phyloP scores from a whole-genome alignment of 164 flowering plant genomes.

The Macadamia integrifolia region DNA sequence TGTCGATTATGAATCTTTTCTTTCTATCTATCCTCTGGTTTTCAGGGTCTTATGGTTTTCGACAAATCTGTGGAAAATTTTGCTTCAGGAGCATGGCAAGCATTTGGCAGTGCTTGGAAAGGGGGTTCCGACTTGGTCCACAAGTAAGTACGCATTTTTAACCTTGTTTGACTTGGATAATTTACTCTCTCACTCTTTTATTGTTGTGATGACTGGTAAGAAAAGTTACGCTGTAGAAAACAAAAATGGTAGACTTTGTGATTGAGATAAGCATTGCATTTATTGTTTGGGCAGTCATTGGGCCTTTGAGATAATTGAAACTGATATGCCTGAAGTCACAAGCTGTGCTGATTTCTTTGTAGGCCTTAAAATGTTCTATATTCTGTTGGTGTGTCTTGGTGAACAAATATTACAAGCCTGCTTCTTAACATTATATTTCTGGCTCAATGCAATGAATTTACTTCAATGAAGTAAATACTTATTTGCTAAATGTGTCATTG shows the following conservation, averaged over 20 bases:
- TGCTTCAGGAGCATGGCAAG: conserved; percentile 97
- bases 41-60: conserved; percentile 81
- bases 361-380: neutral
- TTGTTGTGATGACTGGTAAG: too few species aligned
- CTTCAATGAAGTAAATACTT: neutral
- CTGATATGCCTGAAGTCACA: neutral
- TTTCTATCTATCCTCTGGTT: neutral
- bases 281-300: neutral
- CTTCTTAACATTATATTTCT: too few species aligned
- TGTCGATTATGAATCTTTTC: neutral
- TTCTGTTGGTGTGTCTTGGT: too few species aligned
- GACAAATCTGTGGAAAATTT: conserved; percentile 86
- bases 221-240: neutral
- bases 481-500: neutral
- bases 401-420: too few species aligned
- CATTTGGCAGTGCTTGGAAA: conserved; percentile 81
- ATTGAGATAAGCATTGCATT: neutral
- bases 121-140: conserved; percentile 73
- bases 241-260: neutral
- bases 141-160: conserved; percentile 47
- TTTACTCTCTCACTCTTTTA: neutral
- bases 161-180: conserved; percentile 1
- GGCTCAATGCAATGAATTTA: conserved; percentile 41
- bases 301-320: neutral
- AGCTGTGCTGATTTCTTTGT: neutral